Conservation (phyloP, 148 eudicot species). For the Silene latifolia region DNA sequence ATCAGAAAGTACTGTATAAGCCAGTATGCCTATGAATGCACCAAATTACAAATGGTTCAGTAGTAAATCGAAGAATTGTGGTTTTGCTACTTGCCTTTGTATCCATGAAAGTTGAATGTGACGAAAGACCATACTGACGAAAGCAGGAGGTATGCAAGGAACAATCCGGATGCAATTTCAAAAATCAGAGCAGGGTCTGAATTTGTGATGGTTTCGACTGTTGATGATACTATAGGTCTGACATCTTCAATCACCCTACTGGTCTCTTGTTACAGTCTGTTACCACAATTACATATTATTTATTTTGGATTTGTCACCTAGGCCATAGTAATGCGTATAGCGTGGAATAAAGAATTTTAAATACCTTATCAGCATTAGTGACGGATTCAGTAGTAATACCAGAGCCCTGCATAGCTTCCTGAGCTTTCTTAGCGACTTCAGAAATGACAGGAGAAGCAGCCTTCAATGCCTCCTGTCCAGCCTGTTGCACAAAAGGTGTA, state of each 20-base stretch:
- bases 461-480: conserved; percentile 67
- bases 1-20: too few species aligned
- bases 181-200: too few species aligned
- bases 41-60: too few species aligned
- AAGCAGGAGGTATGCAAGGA: too few species aligned
- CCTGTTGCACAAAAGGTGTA: conserved; percentile 63
- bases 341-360: neutral
- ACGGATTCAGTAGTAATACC: conserved; percentile 70
- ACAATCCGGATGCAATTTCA: too few species aligned
- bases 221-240: too few species aligned
- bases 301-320: conserved; percentile 1
- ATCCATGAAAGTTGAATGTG: conserved; percentile 79
- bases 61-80: too few species aligned
- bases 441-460: conserved; percentile 68
- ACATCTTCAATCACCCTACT: conserved; percentile 61
- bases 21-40: too few species aligned
- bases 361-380: conserved; percentile 75
- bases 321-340: too few species aligned
- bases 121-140: too few species aligned
- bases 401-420: conserved; percentile 75
- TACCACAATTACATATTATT: conserved; percentile 7
- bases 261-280: conserved; percentile 78
- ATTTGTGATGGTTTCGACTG: too few species aligned
- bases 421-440: conserved; percentile 80
- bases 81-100: conserved; percentile 52